Conservation (phyloP, 345 rosid species). For the Moricandia arvensis region DNA sequence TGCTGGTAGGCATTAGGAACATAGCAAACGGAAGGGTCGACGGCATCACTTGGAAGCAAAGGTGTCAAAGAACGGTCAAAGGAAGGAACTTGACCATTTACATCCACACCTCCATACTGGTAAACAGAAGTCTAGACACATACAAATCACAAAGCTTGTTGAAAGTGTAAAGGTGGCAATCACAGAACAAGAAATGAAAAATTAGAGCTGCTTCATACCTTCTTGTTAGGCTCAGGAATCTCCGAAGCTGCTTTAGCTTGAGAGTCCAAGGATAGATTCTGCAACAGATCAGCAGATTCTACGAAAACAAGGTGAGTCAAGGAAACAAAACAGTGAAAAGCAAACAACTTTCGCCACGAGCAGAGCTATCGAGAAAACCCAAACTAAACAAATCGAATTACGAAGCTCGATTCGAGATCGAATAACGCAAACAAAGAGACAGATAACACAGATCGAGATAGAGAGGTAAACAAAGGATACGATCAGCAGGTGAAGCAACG, state of each 20-base stretch:
- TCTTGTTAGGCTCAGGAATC: constrained; percentile 70
- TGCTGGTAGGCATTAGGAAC: constrained; percentile 59
- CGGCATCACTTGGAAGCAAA: constrained; percentile 46
- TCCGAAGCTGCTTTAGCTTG: constrained; percentile 57
- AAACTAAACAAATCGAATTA: constrained; percentile 11
- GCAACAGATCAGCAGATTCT: constrained; percentile 82
- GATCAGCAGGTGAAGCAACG: constrained; percentile 64
- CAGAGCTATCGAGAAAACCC: not conserved
- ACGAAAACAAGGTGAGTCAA: constrained; percentile 42
- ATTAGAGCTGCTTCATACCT: constrained; percentile 37
- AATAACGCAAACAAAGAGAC: no score
- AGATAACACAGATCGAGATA: constrained; percentile 34
- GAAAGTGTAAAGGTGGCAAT: not conserved
- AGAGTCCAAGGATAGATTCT: constrained; percentile 68
- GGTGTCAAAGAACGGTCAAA: constrained; percentile 67
- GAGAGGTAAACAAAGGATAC: constrained; percentile 59
- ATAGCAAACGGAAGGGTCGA: constrained; percentile 67
- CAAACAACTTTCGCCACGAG: not conserved
- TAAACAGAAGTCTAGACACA: constrained; percentile 52
- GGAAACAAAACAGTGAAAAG: constrained; percentile 27
- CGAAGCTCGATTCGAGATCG: constrained; percentile 34
- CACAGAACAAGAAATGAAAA: no score
- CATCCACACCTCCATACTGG: constrained; percentile 65
- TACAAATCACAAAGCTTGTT: not conserved
- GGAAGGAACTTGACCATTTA: constrained; percentile 58